These are phyloP conservation scores for Bisporella sp. DNA, from an alignment of 2,329 filamentous ascomycete genomes.

Conservation along the genomic window DNA sequence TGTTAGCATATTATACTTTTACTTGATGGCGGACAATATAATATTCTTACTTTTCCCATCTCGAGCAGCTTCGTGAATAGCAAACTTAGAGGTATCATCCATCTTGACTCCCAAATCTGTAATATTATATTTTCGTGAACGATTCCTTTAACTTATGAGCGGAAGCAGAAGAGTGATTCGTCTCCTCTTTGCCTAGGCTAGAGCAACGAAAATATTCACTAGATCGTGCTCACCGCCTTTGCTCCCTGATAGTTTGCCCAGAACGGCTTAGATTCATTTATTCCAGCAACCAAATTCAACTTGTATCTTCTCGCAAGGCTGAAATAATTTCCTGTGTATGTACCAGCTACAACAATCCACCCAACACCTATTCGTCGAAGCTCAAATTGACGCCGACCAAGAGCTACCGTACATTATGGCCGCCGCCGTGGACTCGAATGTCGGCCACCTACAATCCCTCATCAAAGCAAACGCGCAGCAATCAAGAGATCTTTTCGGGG, in stretches of 20 bases:
- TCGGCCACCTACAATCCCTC: constrained; percentile 30
- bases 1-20: background rate
- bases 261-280: no score
- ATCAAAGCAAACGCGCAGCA: constrained; percentile 36
- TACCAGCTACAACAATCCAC: background rate
- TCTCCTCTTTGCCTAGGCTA: no score
- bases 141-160: no score
- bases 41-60: constrained; percentile 67
- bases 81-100: constrained; percentile 54
- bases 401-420: constrained; percentile 31
- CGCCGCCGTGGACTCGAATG: background rate
- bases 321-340: background rate
- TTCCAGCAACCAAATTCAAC: background rate
- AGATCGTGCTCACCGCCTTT: no score
- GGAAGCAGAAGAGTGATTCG: no score
- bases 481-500: constrained; percentile 33
- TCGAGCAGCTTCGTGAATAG: constrained; percentile 79
- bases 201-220: no score
- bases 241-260: no score
- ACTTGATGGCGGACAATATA: background rate
- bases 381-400: constrained; percentile 54
- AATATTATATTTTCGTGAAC: no score
- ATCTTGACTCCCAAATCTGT: background rate
- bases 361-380: background rate
- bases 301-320: background rate